phyloP scores from a whole-genome alignment of 345 rosid species.

The Nephelium lappaceum region DNA sequence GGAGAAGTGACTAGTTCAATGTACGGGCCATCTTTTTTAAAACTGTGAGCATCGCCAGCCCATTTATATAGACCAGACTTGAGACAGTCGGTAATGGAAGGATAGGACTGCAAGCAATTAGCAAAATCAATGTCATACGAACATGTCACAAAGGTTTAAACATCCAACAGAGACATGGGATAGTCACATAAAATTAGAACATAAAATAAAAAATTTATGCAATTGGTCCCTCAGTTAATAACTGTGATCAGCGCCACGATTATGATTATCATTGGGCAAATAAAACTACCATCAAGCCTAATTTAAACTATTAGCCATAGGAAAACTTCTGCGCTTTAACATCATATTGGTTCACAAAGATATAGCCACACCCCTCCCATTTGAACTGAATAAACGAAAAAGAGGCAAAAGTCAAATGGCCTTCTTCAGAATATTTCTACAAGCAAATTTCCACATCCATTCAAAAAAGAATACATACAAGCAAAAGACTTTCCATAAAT shows the following conservation, averaged over 20 bases:
- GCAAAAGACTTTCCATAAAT: too few species aligned
- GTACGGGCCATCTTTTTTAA: slow-evolving; percentile 58
- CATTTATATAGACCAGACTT: slow-evolving; percentile 75
- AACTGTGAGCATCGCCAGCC: slow-evolving; percentile 84
- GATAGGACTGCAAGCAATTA: slow-evolving; percentile 67
- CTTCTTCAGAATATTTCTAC: too few species aligned
- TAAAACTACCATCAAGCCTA: neutral
- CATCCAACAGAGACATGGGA: neutral
- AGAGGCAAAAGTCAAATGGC: too few species aligned
- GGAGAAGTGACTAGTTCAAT: slow-evolving; percentile 96
- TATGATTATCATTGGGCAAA: neutral
- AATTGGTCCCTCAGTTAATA: neutral
- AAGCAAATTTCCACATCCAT: too few species aligned
- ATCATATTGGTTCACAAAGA: neutral
- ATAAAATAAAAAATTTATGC: neutral
- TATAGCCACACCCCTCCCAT: too few species aligned
- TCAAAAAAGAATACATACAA: too few species aligned
- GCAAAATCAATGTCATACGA: slow-evolving; percentile 18
- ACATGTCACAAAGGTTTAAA: slow-evolving; percentile 1
- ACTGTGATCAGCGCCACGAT: neutral
- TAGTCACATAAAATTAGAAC: too few species aligned
- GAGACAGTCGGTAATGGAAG: slow-evolving; percentile 71
- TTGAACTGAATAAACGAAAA: too few species aligned
- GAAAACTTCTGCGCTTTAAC: neutral
- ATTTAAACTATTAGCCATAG: neutral